A percentile compares a stretch with the other conserved stretches of the same genome.
Conservation (phyloP, 768 basidiomycete genomes). For the Suillus placidus region DNA sequence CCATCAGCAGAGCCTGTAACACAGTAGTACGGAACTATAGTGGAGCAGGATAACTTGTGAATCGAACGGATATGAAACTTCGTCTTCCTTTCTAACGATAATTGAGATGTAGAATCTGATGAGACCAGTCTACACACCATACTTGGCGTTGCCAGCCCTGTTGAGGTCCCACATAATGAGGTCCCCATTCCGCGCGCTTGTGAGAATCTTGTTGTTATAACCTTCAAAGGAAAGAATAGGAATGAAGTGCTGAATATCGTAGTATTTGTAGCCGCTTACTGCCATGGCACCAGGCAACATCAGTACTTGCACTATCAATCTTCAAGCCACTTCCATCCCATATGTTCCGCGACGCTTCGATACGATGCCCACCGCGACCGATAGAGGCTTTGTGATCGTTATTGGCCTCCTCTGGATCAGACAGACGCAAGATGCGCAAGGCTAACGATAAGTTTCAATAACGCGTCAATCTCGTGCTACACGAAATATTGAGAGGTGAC, state of each 20-base stretch:
- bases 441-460: slow-evolving; percentile 41
- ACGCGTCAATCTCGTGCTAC: slow-evolving; percentile 15
- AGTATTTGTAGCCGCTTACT: slow-evolving; percentile 40
- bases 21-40: slow-evolving; percentile 69
- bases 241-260: slow-evolving; percentile 8
- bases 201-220: slow-evolving; percentile 75
- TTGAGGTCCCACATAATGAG: slow-evolving; percentile 84
- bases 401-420: slow-evolving; percentile 45
- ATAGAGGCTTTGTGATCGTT: slow-evolving; percentile 53
- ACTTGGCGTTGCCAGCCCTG: slow-evolving; percentile 66
- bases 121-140: slow-evolving; percentile 49
- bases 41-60: slow-evolving; percentile 67
- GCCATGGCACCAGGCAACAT: slow-evolving; percentile 79
- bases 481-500: slow-evolving; percentile 19
- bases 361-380: slow-evolving; percentile 63
- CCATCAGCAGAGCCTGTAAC: slow-evolving; percentile 83
- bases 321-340: slow-evolving; percentile 82
- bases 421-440: slow-evolving; percentile 61
- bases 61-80: slow-evolving; percentile 77
- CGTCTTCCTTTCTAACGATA: slow-evolving; percentile 57
- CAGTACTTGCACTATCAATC: slow-evolving; percentile 76
- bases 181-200: slow-evolving; percentile 80
- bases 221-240: slow-evolving; percentile 38
- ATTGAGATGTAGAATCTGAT: slow-evolving; percentile 15
- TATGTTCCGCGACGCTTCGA: slow-evolving; percentile 75